phyloP scores from a whole-genome alignment of 2,329 filamentous ascomycete genomes.

The Hypoxylon sp. region DNA sequence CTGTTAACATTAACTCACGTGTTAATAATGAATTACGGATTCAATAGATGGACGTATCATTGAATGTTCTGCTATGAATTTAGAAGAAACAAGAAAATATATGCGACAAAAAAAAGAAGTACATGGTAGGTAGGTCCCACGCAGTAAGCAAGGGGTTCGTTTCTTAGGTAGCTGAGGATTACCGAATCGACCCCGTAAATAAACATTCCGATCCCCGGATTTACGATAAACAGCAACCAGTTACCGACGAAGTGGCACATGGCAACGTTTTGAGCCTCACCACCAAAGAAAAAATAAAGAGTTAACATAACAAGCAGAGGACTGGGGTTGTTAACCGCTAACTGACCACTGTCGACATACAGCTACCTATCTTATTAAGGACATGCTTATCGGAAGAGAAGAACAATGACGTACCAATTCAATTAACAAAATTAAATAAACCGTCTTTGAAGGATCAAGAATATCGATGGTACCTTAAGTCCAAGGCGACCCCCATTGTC shows the following conservation, averaged over 20 bases:
- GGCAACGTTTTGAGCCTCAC: slow-evolving; percentile 22
- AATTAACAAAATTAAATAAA: slow-evolving; percentile 7
- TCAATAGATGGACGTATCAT: too few relatives aligned
- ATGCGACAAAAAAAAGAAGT: too few relatives aligned
- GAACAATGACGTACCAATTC: slow-evolving; percentile 17
- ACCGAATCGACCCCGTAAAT: slow-evolving; percentile 39
- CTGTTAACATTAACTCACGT: too few relatives aligned
- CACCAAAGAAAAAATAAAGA: slow-evolving; percentile 21
- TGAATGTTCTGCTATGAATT: too few relatives aligned
- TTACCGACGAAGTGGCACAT: slow-evolving; percentile 27
- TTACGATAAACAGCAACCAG: slow-evolving; percentile 37
- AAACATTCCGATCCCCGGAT: slow-evolving; percentile 43
- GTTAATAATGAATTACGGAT: too few relatives aligned
- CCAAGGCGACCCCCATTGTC: slow-evolving; percentile 1
- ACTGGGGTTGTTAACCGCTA: too few relatives aligned
- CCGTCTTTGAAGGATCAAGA: slow-evolving; percentile 1
- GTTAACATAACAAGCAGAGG: slow-evolving; percentile 12
- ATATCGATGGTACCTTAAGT: not conserved
- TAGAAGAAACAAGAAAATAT: too few relatives aligned
- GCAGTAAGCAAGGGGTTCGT: too few relatives aligned
- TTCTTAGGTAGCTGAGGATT: slow-evolving; percentile 17
- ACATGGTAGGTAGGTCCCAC: too few relatives aligned
- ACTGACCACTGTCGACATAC: too few relatives aligned
- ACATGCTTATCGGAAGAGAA: too few relatives aligned
- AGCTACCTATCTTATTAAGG: too few relatives aligned